Conservation (phyloP, 2,329 filamentous ascomycete genomes). For the Fusarium avenaceum region DNA sequence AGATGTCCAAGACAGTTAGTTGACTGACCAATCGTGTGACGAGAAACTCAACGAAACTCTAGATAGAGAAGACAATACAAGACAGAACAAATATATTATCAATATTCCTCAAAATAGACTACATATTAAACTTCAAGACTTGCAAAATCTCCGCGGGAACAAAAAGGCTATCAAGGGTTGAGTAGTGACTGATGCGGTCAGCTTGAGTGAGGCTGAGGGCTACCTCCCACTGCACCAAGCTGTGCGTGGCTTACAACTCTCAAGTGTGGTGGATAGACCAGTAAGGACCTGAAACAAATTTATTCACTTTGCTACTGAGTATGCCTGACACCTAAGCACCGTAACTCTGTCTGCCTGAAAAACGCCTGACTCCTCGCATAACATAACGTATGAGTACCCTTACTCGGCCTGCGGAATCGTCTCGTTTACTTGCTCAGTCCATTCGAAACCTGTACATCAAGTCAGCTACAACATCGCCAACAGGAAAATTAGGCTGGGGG, state of each 20-base stretch:
- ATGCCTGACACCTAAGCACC: conserved; percentile 24
- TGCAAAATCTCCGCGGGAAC: conserved; percentile 1
- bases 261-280: conserved; percentile 13
- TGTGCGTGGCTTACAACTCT: conserved; percentile 20
- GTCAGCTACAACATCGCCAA: conserved; percentile 14
- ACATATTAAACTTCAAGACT: neutral
- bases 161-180: conserved; percentile 20
- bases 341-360: conserved; percentile 24
- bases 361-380: conserved; percentile 43
- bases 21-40: conserved; percentile 8
- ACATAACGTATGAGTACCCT: conserved; percentile 30
- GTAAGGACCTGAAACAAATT: conserved; percentile 11
- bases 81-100: neutral
- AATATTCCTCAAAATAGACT: neutral
- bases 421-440: conserved; percentile 56
- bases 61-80: neutral
- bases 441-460: conserved; percentile 56
- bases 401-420: conserved; percentile 49
- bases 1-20: neutral
- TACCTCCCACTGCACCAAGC: conserved; percentile 17
- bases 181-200: conserved; percentile 16
- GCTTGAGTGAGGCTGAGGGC: conserved; percentile 24
- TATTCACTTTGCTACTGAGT: conserved; percentile 8
- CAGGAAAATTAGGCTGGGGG: neutral
- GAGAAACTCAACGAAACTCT: neutral